Evolutionary conservation across 2,329 filamentous ascomycete genomes (phyloP), one percentile per base, ranked within the genome.

Genomic region (Monilinia polystroma): DNA sequence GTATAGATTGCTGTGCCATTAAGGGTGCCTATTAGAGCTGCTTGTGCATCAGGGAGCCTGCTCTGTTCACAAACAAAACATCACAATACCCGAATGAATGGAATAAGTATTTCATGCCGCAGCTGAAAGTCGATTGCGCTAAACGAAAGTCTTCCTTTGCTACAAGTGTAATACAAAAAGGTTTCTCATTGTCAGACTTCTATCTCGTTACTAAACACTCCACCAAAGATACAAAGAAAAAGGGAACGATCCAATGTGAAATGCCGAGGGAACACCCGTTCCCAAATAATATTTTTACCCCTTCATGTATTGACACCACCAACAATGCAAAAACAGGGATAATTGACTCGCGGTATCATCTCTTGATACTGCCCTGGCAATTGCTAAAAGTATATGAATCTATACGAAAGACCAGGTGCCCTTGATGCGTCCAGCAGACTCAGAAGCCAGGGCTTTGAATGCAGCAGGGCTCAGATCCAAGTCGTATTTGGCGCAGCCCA

Each of bases 391-490:
- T 29, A 2, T 43, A 23, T 3, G 5, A 41, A 52, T 53, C 35
- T 66, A 66, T 16, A 43, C 55, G 10, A 84, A 84, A 65, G 73
- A 81, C 83, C 84, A 86, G 49, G 74, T 72, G 62, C 80, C 77
- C 4, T 72, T 65, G 47, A 72, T 72, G 65, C 82, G 80, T 41
- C 84, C 84, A 49, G 75, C 73, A 29, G 72, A 79, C 23, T 83
- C 76, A 41, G 77, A 74, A 68, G 83, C 71, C 66, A 90, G 79
- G 29, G 81, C 79, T n/a, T 73, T 70, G 78, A 87, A 90, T 69
- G 84, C 78, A 72, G 82, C 81, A 68, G 81, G 78, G 70, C 83
- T 85, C 71, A 89, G 81, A 73, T 92, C 90, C 58, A 92, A 84
- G 73, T 82, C 80, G 52, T 76, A 70, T 43, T 72, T 62, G 59